phyloP scores from a whole-genome alignment of 805 yeast genomes.

The Wickerhamomyces tratensis region DNA sequence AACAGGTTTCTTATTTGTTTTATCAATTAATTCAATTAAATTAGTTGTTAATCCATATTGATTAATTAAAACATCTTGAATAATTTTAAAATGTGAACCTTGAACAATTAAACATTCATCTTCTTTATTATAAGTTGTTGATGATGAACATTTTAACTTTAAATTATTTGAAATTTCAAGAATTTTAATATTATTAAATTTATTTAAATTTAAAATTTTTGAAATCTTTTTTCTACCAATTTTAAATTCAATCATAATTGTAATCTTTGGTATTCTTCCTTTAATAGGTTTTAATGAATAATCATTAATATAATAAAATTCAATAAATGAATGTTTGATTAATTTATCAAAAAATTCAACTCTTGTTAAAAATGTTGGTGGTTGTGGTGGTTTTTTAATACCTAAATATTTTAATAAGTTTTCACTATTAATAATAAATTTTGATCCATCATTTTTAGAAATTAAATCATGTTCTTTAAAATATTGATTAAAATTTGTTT shows the following conservation, averaged over 20 bases:
- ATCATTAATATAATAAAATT: constrained; percentile 24
- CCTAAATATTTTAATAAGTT: too few relatives aligned
- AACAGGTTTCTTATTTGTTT: constrained; percentile 34
- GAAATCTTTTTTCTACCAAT: constrained; percentile 81
- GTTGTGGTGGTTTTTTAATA: too few relatives aligned
- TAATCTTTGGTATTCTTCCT: constrained; percentile 62
- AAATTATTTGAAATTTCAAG: constrained; percentile 58
- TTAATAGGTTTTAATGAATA: constrained; percentile 29
- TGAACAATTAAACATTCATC: constrained; percentile 48
- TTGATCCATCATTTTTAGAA: too few relatives aligned
- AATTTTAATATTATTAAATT: constrained; percentile 48
- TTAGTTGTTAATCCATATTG: constrained; percentile 53
- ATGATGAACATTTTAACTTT: constrained; percentile 79
- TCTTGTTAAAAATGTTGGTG: too few relatives aligned
- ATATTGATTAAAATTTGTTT: too few relatives aligned
- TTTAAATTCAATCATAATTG: constrained; percentile 61
- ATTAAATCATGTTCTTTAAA: too few relatives aligned
- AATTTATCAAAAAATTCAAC: too few relatives aligned
- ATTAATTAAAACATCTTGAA: constrained; percentile 44
- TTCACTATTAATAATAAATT: too few relatives aligned
- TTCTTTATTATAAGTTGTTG: constrained; percentile 63
- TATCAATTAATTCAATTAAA: constrained; percentile 62
- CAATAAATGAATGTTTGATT: constrained; percentile 25
- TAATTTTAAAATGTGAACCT: constrained; percentile 71
- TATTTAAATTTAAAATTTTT: constrained; percentile 57